Conservation (phyloP, 192 early-diverging fungal genomes). For the Coemansia sp. region DNA sequence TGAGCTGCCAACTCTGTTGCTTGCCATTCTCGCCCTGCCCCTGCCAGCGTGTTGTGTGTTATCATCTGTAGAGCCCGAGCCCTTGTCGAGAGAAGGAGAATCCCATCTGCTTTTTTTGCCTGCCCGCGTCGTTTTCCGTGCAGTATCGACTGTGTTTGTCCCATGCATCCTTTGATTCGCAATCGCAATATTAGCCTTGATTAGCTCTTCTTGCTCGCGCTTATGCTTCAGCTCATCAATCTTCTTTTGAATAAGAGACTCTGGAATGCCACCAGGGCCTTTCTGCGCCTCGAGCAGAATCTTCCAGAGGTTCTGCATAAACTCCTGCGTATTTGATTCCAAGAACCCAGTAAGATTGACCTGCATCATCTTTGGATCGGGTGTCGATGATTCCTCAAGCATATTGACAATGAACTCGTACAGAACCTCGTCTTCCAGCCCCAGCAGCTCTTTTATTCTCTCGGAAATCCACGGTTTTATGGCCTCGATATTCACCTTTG, state of each 20-base stretch:
- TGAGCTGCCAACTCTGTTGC: not conserved
- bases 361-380: slow-evolving; percentile 90
- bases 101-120: slow-evolving; percentile 42
- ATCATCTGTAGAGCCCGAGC: not conserved
- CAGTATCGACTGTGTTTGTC: not conserved
- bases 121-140: slow-evolving; percentile 6
- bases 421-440: slow-evolving; percentile 93
- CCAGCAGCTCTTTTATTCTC: slow-evolving; percentile 72
- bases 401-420: slow-evolving; percentile 83
- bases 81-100: slow-evolving; percentile 2
- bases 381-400: slow-evolving; percentile 71
- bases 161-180: slow-evolving; percentile 14
- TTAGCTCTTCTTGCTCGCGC: slow-evolving; percentile 31
- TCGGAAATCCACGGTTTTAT: slow-evolving; percentile 88
- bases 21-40: slow-evolving; percentile 2
- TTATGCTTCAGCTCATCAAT: slow-evolving; percentile 73
- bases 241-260: slow-evolving; percentile 80
- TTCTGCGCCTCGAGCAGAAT: slow-evolving; percentile 87
- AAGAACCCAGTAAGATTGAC: slow-evolving; percentile 95
- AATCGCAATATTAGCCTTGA: slow-evolving; percentile 17
- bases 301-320: slow-evolving; percentile 90
- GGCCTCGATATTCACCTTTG: slow-evolving; percentile 85
- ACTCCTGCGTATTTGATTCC: slow-evolving; percentile 74
- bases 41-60: not conserved
- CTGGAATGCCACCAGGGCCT: slow-evolving; percentile 80